Base-by-base conservation (phyloP, 139 green algal genomes). In the Axilococcus clingmanii region DNA sequence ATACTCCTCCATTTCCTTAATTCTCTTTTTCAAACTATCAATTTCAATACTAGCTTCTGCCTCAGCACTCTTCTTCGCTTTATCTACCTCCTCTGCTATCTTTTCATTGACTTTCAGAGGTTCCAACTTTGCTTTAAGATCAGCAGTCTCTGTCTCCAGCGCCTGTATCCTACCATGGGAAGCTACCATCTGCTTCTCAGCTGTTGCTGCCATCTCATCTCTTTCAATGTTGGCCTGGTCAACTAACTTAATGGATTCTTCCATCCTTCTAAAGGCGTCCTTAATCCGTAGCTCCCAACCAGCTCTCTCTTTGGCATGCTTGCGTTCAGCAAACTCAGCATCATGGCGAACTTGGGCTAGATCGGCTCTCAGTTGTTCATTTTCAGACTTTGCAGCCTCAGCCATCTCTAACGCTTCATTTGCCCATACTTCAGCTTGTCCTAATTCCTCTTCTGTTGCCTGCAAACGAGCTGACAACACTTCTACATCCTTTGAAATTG, bases 11-110 rank as follows among this genome's bases (percentile, higher is more conserved):
- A 71, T 71, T 19, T 43, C 41, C 19, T 48, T 35, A 9, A 69
- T 23, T 25, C 52, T 36, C 32, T 52, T 34, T 38, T 50, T 51
- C 33, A 70, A 52, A 30, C 40, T 37, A 52, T 57, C 53, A 40
- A 70, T 58, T 48, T 70, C 62, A n/a, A 70, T 53, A 5, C 48
- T 40, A n/a, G 54, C 62, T 40, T 70, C 51, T 2, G 43, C 54
- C 46, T 70, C 62, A 2, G 62, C 62, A 3, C 19, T 45, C 25
- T 20, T 24, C 7, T 27, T 40, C 1, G 53, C 53, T 7, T 25
- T 25, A 17, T 43, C 35, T 16, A 48, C 46, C 35, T 40, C 62
- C 2, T 30, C 33, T 11, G 37, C 25, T 4, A 64, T 47, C 43
- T 56, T 34, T 3, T 9, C 8, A 5, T 70, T 54, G 7, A 70